Conservation (phyloP, 2,329 filamentous ascomycete species). For the Pseudogymnoascus sp. region DNA sequence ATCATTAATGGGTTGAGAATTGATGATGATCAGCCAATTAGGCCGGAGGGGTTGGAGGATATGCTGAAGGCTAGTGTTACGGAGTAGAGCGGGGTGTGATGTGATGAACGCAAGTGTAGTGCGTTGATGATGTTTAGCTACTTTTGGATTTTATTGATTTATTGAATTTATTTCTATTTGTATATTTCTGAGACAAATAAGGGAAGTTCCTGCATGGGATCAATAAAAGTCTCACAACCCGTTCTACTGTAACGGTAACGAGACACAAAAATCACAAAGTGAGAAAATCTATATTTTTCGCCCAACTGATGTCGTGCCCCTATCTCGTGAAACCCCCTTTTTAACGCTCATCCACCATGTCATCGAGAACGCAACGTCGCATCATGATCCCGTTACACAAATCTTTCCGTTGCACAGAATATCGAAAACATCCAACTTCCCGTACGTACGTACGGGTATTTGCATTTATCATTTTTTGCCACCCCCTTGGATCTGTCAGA, state of each 20-base stretch:
- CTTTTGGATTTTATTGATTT: neutral
- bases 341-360: neutral
- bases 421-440: neutral
- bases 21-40: constrained; percentile 15
- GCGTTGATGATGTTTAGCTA: neutral
- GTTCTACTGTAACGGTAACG: neutral
- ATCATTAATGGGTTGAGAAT: constrained; percentile 18
- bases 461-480: neutral
- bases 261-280: neutral
- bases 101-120: neutral
- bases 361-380: neutral
- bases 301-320: neutral
- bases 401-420: neutral
- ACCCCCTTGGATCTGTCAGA: neutral
- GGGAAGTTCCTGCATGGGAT: neutral
- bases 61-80: constrained; percentile 9
- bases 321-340: neutral
- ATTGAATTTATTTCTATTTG: neutral
- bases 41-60: constrained; percentile 11
- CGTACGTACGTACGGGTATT: neutral
- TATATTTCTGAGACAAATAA: neutral
- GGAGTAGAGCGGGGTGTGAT: neutral
- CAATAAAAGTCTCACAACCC: neutral
- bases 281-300: neutral
- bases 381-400: neutral